Evolutionary conservation across 768 basidiomycete genomes (phyloP), one percentile per base, ranked within the genome.

Genomic region (Rhodotorula kratochvilovae): DNA sequence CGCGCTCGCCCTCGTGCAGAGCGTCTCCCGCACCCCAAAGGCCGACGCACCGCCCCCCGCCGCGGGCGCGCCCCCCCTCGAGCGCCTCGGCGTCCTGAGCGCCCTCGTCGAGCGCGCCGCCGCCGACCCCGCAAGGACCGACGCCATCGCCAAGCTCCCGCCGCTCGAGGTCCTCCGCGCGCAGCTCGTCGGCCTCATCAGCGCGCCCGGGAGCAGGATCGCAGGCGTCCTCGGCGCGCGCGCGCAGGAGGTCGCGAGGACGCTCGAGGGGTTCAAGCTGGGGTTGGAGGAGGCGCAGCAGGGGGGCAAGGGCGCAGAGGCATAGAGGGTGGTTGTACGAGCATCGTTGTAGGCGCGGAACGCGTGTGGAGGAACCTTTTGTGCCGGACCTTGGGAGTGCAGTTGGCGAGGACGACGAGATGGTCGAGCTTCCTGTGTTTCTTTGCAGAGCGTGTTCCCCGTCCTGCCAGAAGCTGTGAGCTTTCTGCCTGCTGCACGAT

Each of bases 111-210:
- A 94, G 77, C 87, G 87, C 46, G 83, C 90, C 66, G 85, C 93
- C 79, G 82, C 86, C 62, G 83, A 85, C 29, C 80, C 83, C 17
- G 84, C 84, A 11, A 81, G 92, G 65, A 82, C 83, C 78, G 13
- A 11, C 12, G 83, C 86, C 23, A 86, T 92, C 10, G 86, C 88
- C 43, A 86, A 87, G 76, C 81, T 95, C 63, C 93, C 92, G 31
- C 86, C 88, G 55, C 80, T 95, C 77, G 89, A 89, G 50, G 87
- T 86, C 5, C 80, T 96, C 70, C 82, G 89, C 63, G 88, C 88
- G 27, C 92, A 95, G 80, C 84, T 97, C 66, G 88, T 94, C 23
- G 93, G 92, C 15, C 72, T 96, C 81, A 79, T 97, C 70, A 88
- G 88, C 67, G 83, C 87, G 23, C 91, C 90, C 55, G 87, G 86